Evolutionary conservation across 805 yeast species (phyloP).

Genomic region (Teunomyces aglyptinius): DNA sequence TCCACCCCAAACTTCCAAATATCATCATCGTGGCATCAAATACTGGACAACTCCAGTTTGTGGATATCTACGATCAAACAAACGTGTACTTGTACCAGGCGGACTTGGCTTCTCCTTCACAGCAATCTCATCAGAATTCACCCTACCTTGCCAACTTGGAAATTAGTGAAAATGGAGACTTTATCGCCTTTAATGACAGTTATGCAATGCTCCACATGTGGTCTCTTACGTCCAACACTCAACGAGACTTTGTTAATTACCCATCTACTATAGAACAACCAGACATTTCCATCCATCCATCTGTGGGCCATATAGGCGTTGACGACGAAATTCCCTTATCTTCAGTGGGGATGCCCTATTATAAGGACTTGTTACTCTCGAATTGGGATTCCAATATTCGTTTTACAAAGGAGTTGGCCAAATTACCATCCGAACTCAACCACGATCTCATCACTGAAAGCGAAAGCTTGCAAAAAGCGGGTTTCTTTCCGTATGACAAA

Average conservation of each 20-base stretch:
- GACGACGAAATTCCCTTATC: constrained; percentile 58
- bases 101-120: constrained; percentile 34
- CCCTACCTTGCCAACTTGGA: constrained; percentile 49
- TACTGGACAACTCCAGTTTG: constrained; percentile 79
- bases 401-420: constrained; percentile 60
- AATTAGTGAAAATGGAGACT: constrained; percentile 72
- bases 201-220: constrained; percentile 64
- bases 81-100: constrained; percentile 65
- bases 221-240: constrained; percentile 45
- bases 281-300: constrained; percentile 33
- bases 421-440: constrained; percentile 55
- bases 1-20: constrained; percentile 85
- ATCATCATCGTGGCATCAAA: constrained; percentile 71
- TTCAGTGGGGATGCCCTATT: constrained; percentile 82
- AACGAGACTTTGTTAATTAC: constrained; percentile 34
- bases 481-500: constrained; percentile 45
- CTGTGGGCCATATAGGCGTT: constrained; percentile 19
- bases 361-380: constrained; percentile 71
- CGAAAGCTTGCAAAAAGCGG: constrained; percentile 12
- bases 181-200: constrained; percentile 65
- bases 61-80: constrained; percentile 80
- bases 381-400: constrained; percentile 70
- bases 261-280: constrained; percentile 54
- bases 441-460: constrained; percentile 39
- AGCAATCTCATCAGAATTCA: constrained; percentile 9